A percentile compares a stretch with the other conserved stretches of the same genome.
Conservation (phyloP, 2,329 filamentous ascomycete genomes). For the Aspergillus sp. region DNA sequence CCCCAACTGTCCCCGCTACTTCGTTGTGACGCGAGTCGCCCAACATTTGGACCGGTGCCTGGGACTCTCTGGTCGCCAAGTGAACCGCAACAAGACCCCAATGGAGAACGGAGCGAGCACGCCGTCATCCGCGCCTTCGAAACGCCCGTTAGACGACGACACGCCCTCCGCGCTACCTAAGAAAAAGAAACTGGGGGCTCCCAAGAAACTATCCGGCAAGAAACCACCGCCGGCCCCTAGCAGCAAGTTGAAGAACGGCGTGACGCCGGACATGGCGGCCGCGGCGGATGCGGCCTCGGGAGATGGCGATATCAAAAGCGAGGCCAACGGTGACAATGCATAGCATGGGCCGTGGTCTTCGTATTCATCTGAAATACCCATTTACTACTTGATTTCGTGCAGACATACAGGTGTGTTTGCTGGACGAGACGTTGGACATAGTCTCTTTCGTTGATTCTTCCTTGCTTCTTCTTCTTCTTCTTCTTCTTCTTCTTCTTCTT, state of each 20-base stretch:
- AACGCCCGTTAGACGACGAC: slow-evolving; percentile 42
- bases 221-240: slow-evolving; percentile 33
- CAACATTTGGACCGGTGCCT: slow-evolving; percentile 62
- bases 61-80: slow-evolving; percentile 54
- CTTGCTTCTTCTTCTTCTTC: background rate
- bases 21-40: slow-evolving; percentile 60
- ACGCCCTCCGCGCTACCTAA: slow-evolving; percentile 45
- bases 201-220: slow-evolving; percentile 34
- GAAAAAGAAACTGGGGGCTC: slow-evolving; percentile 47
- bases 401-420: slow-evolving; percentile 13
- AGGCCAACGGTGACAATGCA: slow-evolving; percentile 30
- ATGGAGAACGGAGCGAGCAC: slow-evolving; percentile 43
- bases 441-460: slow-evolving; percentile 8
- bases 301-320: slow-evolving; percentile 34
- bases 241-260: slow-evolving; percentile 43
- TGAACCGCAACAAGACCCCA: slow-evolving; percentile 44
- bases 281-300: slow-evolving; percentile 25
- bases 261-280: slow-evolving; percentile 33
- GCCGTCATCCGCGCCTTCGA: slow-evolving; percentile 31
- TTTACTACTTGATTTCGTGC: slow-evolving; percentile 5
- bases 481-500: slow-evolving; percentile 4
- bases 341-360: slow-evolving; percentile 3
- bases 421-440: slow-evolving; percentile 15
- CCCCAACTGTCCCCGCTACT: slow-evolving; percentile 59
- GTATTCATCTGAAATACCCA: background rate